These are phyloP conservation scores for Ilex paraguariensis DNA, from an alignment of 305 asterid genomes.

Conservation along the genomic window DNA sequence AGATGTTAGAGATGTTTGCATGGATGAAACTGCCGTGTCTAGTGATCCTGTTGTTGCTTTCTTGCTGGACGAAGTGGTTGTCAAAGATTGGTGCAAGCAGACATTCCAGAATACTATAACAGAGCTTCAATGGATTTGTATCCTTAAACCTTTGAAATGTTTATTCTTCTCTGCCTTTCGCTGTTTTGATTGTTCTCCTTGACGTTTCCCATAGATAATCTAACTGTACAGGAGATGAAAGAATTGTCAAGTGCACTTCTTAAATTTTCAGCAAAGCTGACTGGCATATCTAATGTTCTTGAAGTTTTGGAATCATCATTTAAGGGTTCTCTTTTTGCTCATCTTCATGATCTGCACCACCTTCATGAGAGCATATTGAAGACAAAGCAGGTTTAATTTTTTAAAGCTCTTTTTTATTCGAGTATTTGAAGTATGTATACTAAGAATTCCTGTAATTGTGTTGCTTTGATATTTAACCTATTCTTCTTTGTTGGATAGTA, in stretches of 20 bases:
- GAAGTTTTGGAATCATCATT: conserved; percentile 91
- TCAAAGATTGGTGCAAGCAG: conserved; percentile 94
- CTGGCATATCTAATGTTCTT: conserved; percentile 62
- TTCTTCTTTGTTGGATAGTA: not conserved
- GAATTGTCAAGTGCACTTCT: conserved; percentile 44
- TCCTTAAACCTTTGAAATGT: conserved; percentile 36
- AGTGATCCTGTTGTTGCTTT: conserved; percentile 90
- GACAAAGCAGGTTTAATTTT: conserved; percentile 78
- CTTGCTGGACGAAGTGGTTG: conserved; percentile 96
- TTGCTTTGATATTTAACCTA: too few species aligned
- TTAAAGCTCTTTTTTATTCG: conserved; percentile 13
- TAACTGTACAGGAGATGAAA: conserved; percentile 40
- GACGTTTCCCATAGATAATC: conserved; percentile 61
- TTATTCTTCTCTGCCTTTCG: too few species aligned
- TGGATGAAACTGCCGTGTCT: conserved; percentile 97
- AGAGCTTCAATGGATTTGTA: conserved; percentile 69
- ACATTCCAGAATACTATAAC: conserved; percentile 48
- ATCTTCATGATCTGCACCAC: conserved; percentile 62
- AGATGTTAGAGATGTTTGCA: conserved; percentile 96
- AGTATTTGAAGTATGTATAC: not conserved
- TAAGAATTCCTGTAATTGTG: too few species aligned
- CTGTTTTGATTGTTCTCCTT: conserved; percentile 30
- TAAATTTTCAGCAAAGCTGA: conserved; percentile 68
- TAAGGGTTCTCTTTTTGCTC: conserved; percentile 66
- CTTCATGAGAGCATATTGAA: conserved; percentile 79